A percentile compares a stretch with the other conserved stretches of the same genome.
Evolutionary conservation across 768 basidiomycete species (phyloP).

Genomic region (Lactifluus rugatus): DNA sequence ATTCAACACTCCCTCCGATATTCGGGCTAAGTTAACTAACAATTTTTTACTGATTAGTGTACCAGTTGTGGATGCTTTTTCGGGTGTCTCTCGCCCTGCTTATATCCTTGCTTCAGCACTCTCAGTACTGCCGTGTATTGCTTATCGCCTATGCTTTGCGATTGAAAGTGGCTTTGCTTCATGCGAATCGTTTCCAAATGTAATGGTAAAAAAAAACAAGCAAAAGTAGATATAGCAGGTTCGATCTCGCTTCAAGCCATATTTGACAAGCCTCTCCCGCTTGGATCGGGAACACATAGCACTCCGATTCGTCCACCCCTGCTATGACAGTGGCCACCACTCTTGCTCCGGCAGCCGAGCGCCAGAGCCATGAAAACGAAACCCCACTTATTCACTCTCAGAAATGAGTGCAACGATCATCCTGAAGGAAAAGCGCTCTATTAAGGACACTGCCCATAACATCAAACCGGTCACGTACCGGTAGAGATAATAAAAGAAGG

Average conservation of each 20-base stretch:
- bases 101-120: neutral
- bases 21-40: neutral
- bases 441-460: neutral
- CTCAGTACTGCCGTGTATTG: conserved; percentile 1
- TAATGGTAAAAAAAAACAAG: conserved; percentile 20
- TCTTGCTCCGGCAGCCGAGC: neutral
- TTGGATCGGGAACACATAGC: conserved; percentile 1
- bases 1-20: neutral
- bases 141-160: neutral
- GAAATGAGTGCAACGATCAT: conserved; percentile 48
- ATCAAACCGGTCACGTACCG: conserved; percentile 40
- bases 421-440: conserved; percentile 22
- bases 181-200: conserved; percentile 7
- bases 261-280: neutral
- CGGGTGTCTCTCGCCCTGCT: neutral
- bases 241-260: conserved; percentile 1
- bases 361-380: neutral
- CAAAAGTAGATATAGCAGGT: conserved; percentile 20
- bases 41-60: conserved; percentile 4
- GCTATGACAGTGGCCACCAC: neutral
- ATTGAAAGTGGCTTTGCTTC: conserved; percentile 9
- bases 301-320: conserved; percentile 2
- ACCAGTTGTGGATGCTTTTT: neutral
- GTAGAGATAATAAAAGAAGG: conserved; percentile 89
- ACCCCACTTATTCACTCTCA: conserved; percentile 28